A percentile compares a stretch with the other conserved stretches of the same genome.
Conservation (phyloP, 2,329 filamentous ascomycete species). For the Trichophyton verrucosum region DNA sequence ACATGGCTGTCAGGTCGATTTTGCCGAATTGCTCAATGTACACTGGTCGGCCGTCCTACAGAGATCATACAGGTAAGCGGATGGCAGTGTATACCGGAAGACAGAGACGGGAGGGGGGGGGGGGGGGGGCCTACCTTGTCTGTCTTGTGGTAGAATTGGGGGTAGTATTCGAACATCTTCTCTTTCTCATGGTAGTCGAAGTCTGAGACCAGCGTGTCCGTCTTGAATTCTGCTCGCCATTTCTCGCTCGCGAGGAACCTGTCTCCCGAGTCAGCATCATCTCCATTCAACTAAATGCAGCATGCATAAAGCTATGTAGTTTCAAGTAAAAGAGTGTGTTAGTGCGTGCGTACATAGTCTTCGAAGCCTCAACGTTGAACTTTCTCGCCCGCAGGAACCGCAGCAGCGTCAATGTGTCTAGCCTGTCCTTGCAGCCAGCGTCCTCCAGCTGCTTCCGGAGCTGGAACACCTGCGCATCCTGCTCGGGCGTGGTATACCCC, state of each 20-base stretch:
- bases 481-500: slow-evolving; percentile 70
- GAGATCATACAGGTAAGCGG: too few species aligned
- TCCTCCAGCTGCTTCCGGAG: slow-evolving; percentile 74
- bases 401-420: slow-evolving; percentile 87
- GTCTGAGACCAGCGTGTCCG: slow-evolving; percentile 64
- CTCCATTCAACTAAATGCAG: neutral
- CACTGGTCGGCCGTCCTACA: slow-evolving; percentile 81
- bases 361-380: slow-evolving; percentile 73
- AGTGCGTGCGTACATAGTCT: slow-evolving; percentile 66
- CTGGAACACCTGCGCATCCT: slow-evolving; percentile 82
- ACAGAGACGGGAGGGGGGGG: too few species aligned
- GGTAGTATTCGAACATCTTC: slow-evolving; percentile 80
- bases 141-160: slow-evolving; percentile 93
- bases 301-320: too few species aligned
- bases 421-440: slow-evolving; percentile 65
- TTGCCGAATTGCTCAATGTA: slow-evolving; percentile 96
- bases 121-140: slow-evolving; percentile 38
- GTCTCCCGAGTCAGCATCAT: slow-evolving; percentile 9
- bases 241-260: slow-evolving; percentile 87
- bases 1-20: slow-evolving; percentile 79
- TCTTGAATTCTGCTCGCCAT: slow-evolving; percentile 78
- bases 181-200: slow-evolving; percentile 83
- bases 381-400: slow-evolving; percentile 89
- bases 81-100: too few species aligned
- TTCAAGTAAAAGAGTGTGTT: neutral